A percentile compares a stretch with the other conserved stretches of the same genome.
These are phyloP conservation scores for Eragrostis curvula DNA, from an alignment of 176 grass and related monocot genomes.

Conservation along the genomic window DNA sequence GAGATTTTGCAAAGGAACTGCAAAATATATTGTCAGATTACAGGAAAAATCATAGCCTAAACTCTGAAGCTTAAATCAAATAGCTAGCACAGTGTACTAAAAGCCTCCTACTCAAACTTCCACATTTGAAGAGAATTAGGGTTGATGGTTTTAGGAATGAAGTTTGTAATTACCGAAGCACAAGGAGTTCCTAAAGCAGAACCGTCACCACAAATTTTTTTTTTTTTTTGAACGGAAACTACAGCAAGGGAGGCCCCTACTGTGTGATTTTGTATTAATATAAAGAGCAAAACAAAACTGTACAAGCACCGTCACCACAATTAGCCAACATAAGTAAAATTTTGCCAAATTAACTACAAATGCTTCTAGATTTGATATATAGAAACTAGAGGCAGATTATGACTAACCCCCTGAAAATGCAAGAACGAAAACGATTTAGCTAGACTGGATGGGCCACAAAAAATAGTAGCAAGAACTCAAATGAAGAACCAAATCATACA, in stretches of 20 bases:
- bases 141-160: constrained; percentile 11
- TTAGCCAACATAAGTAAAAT: background rate
- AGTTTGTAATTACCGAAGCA: background rate
- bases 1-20: constrained; percentile 25
- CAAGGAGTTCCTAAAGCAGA: background rate
- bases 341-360: background rate
- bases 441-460: background rate
- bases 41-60: background rate
- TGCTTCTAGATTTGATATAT: background rate
- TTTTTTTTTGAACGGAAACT: too few species aligned
- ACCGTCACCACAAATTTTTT: too few species aligned
- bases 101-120: background rate
- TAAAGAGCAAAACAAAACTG: too few species aligned
- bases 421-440: background rate
- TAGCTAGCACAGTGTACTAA: background rate
- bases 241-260: too few species aligned
- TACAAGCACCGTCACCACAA: too few species aligned
- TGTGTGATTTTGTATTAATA: too few species aligned
- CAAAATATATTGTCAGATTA: constrained; percentile 30
- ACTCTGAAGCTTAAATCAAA: background rate
- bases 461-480: constrained; percentile 3
- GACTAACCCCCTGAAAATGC: background rate
- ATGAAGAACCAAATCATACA: background rate
- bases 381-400: background rate
- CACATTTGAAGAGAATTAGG: background rate